Evolutionary conservation across 148 eudicot genomes (phyloP), one percentile per base, ranked within the genome.

Genomic region (Vaccinium myrtillus): DNA sequence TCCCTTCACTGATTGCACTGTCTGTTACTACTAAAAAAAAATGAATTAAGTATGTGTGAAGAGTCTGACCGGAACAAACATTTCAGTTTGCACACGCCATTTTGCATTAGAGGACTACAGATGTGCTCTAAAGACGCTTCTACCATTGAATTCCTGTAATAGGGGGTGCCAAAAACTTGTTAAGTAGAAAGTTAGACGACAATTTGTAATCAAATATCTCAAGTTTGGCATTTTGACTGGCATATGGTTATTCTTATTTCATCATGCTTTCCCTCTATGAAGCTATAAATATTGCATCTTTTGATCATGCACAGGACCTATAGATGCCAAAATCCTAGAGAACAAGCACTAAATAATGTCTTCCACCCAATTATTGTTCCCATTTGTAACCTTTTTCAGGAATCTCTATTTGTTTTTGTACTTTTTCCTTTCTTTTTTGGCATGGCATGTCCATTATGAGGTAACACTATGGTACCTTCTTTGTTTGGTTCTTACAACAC

Each of bases 61-160:
- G 70, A 56, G 69, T 19, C 30, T 80, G 73, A 36, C n/a, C 49
- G 63, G 43, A 79, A 30, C 23, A 55, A 51, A 43, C 25, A 30
- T 79, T 56, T 78, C 63, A 55, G 43, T 63, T 46, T 81, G 74
- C 21, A 2, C 51, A 43, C 2, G 11, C n/a, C 46, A 27, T 80
- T 58, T 50, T 61, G 61, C 36, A 39, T 80, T 4, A 2, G 70
- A 58, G 67, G 10, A 56, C 82, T 58, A 21, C 19, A 58, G n/a
- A 59, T 67, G 53, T 81, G 13, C 7, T 21, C 15, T 49, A 46
- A 96, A 88, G 91, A 91, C 89, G 0, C 89, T 92, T 43, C 83
- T 94, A 86, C 88, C 89, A 46, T 85, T 91, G 2, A 78, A 67
- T 75, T 63, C 78, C 74, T 69, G 59, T 36, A 59, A 51, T 46